Conservation (phyloP, 1,139 yeast species). For the Yamadazyma diddensiae region DNA sequence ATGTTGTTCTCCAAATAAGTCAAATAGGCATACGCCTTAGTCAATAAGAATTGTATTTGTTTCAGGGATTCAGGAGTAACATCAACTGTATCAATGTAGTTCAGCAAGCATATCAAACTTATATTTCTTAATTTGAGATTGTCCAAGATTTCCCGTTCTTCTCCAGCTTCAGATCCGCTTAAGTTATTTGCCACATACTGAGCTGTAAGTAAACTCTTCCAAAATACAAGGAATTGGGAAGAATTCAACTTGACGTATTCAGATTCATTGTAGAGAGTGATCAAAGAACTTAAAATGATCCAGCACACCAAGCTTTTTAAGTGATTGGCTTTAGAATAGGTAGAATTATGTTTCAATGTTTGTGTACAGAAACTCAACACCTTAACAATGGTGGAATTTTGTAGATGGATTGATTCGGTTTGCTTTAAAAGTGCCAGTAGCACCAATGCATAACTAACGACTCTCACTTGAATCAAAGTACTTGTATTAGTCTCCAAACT, state of each 20-base stretch:
- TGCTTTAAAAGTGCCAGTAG: constrained; percentile 39
- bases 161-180: constrained; percentile 20
- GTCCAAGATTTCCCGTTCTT: constrained; percentile 30
- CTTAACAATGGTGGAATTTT: constrained; percentile 41
- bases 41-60: constrained; percentile 41
- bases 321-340: constrained; percentile 16
- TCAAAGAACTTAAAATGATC: constrained; percentile 74
- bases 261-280: constrained; percentile 61
- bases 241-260: constrained; percentile 67
- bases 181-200: constrained; percentile 36
- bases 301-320: constrained; percentile 48
- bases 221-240: constrained; percentile 70
- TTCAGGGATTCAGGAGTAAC: constrained; percentile 42
- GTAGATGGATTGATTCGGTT: constrained; percentile 36
- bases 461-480: constrained; percentile 19
- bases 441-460: constrained; percentile 35
- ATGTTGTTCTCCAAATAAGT: constrained; percentile 40
- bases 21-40: constrained; percentile 42
- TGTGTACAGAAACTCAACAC: constrained; percentile 49
- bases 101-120: constrained; percentile 41
- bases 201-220: constrained; percentile 77
- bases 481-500: constrained; percentile 25
- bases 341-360: constrained; percentile 38
- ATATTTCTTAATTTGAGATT: constrained; percentile 40
- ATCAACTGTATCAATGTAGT: constrained; percentile 38